phyloP scores from a whole-genome alignment of 257 asterid genomes.

The Leonotis leonurus region DNA sequence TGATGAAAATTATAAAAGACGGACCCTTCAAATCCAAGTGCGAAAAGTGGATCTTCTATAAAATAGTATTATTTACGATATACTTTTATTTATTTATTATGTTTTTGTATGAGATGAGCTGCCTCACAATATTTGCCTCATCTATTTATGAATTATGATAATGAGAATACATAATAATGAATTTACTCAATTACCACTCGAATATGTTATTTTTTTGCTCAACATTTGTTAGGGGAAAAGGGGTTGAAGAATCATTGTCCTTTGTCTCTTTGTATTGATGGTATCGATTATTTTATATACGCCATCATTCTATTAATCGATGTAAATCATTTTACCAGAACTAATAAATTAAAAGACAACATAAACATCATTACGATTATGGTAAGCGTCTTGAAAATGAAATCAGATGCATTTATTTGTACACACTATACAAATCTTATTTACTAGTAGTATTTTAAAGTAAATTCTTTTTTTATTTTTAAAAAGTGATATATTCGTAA shows the following conservation, averaged over 20 bases:
- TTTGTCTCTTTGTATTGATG: slow-evolving; percentile 40
- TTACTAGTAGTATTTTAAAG: too few species aligned
- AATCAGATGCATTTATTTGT: too few species aligned
- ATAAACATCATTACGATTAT: not conserved
- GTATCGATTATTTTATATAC: slow-evolving; percentile 5
- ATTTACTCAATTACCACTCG: slow-evolving; percentile 38
- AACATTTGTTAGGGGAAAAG: slow-evolving; percentile 19
- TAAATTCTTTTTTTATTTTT: too few species aligned
- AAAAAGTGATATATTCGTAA: too few species aligned
- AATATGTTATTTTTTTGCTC: slow-evolving; percentile 24
- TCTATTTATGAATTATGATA: not conserved
- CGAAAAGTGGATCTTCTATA: not conserved
- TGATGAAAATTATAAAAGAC: slow-evolving; percentile 13
- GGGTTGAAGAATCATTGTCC: slow-evolving; percentile 27
- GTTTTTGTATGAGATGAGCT: too few species aligned
- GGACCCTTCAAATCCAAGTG: slow-evolving; percentile 24
- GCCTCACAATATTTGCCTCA: slow-evolving; percentile 20
- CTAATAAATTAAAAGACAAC: not conserved
- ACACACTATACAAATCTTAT: too few species aligned
- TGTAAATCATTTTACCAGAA: not conserved
- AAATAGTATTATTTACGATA: not conserved
- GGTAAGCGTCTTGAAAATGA: not conserved
- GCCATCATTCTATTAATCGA: not conserved
- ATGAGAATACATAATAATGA: slow-evolving; percentile 50
- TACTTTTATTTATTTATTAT: not conserved